phyloP scores from a whole-genome alignment of 768 basidiomycete genomes.

The Floccularia luteovirens region DNA sequence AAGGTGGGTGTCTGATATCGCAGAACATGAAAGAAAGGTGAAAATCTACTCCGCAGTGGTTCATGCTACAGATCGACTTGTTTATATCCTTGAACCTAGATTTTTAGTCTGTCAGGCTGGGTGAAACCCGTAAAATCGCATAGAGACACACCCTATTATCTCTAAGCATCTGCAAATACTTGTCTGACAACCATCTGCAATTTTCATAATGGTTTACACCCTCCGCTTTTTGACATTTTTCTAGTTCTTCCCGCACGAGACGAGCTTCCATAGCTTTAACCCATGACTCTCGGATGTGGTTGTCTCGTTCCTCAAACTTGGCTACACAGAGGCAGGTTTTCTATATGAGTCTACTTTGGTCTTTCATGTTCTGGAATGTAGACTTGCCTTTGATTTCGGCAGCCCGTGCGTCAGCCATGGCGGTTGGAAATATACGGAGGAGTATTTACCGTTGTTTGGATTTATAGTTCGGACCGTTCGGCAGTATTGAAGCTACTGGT shows the following conservation, averaged over 20 bases:
- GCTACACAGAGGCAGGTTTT: conserved; percentile 25
- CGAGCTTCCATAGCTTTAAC: conserved; percentile 89
- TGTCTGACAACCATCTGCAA: conserved; percentile 80
- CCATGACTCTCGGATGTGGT: conserved; percentile 86
- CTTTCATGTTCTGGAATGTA: background rate
- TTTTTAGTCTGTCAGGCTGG: background rate
- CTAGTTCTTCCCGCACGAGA: conserved; percentile 81
- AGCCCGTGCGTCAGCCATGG: conserved; percentile 29
- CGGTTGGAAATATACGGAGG: conserved; percentile 24
- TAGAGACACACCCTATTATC: conserved; percentile 67
- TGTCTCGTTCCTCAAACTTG: conserved; percentile 62
- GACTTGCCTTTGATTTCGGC: conserved; percentile 43
- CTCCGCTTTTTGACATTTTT: conserved; percentile 84
- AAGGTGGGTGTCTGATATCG: too few species aligned
- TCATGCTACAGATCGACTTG: conserved; percentile 51
- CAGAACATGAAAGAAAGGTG: too few species aligned
- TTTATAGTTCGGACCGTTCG: conserved; percentile 3
- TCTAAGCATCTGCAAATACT: conserved; percentile 71
- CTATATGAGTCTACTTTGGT: background rate
- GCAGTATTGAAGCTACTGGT: too few species aligned
- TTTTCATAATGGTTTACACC: conserved; percentile 90
- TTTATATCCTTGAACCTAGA: conserved; percentile 84
- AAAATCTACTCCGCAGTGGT: too few species aligned
- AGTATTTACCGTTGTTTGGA: conserved; percentile 17
- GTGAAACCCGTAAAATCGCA: background rate